Base-by-base conservation (phyloP, 768 basidiomycete genomes). In the Leccinum arenicola region DNA sequence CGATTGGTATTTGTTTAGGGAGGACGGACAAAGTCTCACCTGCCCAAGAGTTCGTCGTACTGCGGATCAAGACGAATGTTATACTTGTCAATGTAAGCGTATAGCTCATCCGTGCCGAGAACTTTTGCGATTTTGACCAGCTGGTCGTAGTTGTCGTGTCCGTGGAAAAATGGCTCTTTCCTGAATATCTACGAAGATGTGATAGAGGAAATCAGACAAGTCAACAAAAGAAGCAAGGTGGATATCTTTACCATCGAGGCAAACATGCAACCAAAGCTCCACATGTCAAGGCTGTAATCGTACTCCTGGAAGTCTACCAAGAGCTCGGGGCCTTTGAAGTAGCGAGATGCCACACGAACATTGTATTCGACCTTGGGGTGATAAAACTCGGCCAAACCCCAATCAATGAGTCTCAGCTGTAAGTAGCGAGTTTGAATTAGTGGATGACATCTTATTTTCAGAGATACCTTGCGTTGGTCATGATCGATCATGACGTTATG, bases 401-500 rank as follows among this genome's bases (percentile, higher is more conserved):
- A 98, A 78, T 98, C 96, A 72, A 98, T 98, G 62, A 98, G 81
- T 43, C 96, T 88, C 57, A 98, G 80, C 94, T 97, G 73, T 12
- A 51, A 65, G 49, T 19, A 48, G 25, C 21, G 47, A 50, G 52
- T 62, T 69, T 66, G 62, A 60, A 53, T 25, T 29, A 38, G 40
- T 4, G 53, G 62, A 49, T 33, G 62, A 64, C 36, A 53, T 62
- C 38, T 40, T 50, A 50, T 58, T 43, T 11, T 25, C 3, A 53
- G 48, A 70, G 77, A 60, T 68, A 93, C 95, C 80, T 95, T 93
- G 72, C 93, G 87, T 74, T 91, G 91, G 68, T 98, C 94, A 72
- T 98, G 95, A 75, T 98, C 96, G 75, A 98, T 98, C 95, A 98
- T 98, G 56, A 98, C 94, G 74, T 98, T 98, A 76, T 97, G 95